phyloP scores from a whole-genome alignment of 148 eudicot species.

The Agrostemma githago region DNA sequence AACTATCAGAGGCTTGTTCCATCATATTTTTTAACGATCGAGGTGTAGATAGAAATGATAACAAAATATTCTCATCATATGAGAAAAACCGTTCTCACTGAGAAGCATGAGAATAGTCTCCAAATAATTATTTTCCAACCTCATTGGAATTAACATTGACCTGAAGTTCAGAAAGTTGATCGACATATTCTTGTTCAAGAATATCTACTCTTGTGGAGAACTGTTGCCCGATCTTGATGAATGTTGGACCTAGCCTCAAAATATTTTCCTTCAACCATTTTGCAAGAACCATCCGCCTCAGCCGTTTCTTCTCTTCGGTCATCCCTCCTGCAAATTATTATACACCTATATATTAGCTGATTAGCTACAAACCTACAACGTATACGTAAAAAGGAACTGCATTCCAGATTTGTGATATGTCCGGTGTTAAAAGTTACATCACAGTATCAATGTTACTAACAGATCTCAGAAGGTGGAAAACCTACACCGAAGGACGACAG shows the following conservation, averaged over 20 bases:
- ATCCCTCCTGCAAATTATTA: constrained; percentile 68
- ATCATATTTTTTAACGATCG: neutral
- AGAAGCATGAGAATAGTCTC: neutral
- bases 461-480: neutral
- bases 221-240: constrained; percentile 96
- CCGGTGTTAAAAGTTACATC: neutral
- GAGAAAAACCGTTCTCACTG: neutral
- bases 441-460: neutral
- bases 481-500: neutral
- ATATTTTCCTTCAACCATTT: constrained; percentile 96
- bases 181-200: constrained; percentile 97
- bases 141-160: constrained; percentile 32
- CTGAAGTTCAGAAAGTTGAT: constrained; percentile 98
- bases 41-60: neutral
- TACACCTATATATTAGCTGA: constrained; percentile 1
- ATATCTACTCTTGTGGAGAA: constrained; percentile 98
- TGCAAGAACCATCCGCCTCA: constrained; percentile 77
- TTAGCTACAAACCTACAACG: neutral
- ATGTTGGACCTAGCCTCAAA: constrained; percentile 94
- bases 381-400: neutral
- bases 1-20: neutral
- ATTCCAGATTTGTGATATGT: neutral
- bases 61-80: neutral
- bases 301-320: constrained; percentile 73
- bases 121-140: neutral